Evolutionary conservation across 1,139 yeast species (phyloP).

Genomic region (Kodamaea plutei): DNA sequence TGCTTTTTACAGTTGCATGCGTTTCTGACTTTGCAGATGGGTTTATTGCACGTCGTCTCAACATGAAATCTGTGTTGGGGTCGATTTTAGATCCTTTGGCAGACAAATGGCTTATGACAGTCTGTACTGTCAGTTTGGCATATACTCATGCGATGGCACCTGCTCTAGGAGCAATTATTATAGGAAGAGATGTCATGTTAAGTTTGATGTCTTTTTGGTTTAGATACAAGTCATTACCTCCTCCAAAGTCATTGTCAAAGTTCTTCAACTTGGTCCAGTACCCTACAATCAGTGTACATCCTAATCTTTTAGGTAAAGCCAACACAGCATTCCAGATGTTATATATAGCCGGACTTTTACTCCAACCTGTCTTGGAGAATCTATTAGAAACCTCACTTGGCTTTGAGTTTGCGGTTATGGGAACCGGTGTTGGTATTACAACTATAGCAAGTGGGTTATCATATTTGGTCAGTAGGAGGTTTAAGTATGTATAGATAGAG

Average conservation of each 20-base stretch:
- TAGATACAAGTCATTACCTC: slow-evolving; percentile 69
- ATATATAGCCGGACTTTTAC: slow-evolving; percentile 73
- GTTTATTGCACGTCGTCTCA: slow-evolving; percentile 74
- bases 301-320: slow-evolving; percentile 80
- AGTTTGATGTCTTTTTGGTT: slow-evolving; percentile 73
- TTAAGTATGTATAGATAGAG: slow-evolving; percentile 8
- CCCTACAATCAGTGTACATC: slow-evolving; percentile 86
- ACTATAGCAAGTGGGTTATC: slow-evolving; percentile 78
- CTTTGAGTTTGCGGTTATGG: slow-evolving; percentile 15
- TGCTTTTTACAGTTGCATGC: slow-evolving; percentile 78
- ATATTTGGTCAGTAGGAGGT: slow-evolving; percentile 30
- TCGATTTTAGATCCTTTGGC: slow-evolving; percentile 94
- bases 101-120: slow-evolving; percentile 85
- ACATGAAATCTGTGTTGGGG: slow-evolving; percentile 79
- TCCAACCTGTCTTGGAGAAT: slow-evolving; percentile 54
- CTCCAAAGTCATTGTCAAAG: slow-evolving; percentile 67
- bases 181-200: slow-evolving; percentile 80
- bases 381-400: slow-evolving; percentile 9
- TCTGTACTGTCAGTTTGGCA: slow-evolving; percentile 75
- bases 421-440: slow-evolving; percentile 63
- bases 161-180: slow-evolving; percentile 64
- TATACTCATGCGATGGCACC: slow-evolving; percentile 64
- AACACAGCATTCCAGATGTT: slow-evolving; percentile 93
- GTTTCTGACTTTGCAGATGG: slow-evolving; percentile 92
- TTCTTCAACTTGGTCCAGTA: slow-evolving; percentile 69